Base-by-base conservation (phyloP, 441 rosid species). In the Capsella rubella region DNA sequence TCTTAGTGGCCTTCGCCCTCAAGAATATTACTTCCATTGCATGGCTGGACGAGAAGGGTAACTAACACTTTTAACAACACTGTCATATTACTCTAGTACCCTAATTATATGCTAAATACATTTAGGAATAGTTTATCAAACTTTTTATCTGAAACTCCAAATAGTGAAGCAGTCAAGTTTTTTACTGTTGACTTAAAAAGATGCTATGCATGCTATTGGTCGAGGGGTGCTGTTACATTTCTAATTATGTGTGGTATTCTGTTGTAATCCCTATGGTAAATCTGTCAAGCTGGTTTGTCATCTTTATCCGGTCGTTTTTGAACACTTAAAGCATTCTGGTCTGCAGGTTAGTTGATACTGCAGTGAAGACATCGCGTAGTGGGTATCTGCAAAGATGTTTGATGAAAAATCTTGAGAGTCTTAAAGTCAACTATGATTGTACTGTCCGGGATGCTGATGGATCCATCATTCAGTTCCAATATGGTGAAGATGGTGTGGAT, bases 31-130 rank as follows among this genome's bases (percentile, higher is more conserved):
- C 81, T 96, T 93, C 81, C 99, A 96, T 81, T 96, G 99, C 85
- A 96, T 96, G 99, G 97, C 99, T 79, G 99, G 99, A 61, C 95
- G 98, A 75, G 98, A 96, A 84, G 99, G 99, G 99, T 96, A 89
- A 85, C 67, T 56, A 53, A 8, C 65, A 69, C 63, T 14, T 58
- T 51, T 28, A 42, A 27, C 16, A 27, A 0, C 11, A 57, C 8
- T 42, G 39, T 65, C 51, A 29, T 62, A 16, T 59, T 16, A 14
- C 29, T 59, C 29, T 58, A 18, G 29, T 42, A 40, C 52, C 28
- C 4, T 16, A 16, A 53, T 64, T 14, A 0, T 16, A 13, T 39
- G 15, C 35, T n/a, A 29, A 54, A 34, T 60, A 35, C 39, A 12
- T 28, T 8, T 32, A 14, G 57, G n/a, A 46, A 21, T 69, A 57